phyloP scores from a whole-genome alignment of 106 monocot species.

The Gastrodia elata region DNA sequence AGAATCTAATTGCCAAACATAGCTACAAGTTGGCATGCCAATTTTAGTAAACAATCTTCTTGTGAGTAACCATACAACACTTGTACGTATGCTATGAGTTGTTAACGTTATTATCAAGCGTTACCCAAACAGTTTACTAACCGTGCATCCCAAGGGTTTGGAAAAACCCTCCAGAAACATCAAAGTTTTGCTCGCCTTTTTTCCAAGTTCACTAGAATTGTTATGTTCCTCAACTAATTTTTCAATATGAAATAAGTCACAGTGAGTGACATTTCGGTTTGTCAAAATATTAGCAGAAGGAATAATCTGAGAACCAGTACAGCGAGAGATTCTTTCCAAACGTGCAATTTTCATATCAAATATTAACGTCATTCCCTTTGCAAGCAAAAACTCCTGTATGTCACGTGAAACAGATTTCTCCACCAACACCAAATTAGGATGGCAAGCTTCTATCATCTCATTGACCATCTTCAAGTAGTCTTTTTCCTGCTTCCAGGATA shows the following conservation, averaged over 20 bases:
- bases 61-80: neutral
- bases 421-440: slow-evolving; percentile 91
- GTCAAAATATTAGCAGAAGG: slow-evolving; percentile 34
- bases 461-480: slow-evolving; percentile 47
- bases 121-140: slow-evolving; percentile 21
- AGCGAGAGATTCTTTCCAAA: slow-evolving; percentile 70
- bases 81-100: neutral
- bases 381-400: slow-evolving; percentile 67
- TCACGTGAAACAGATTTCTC: slow-evolving; percentile 92
- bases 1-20: neutral
- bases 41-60: neutral
- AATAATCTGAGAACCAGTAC: slow-evolving; percentile 76
- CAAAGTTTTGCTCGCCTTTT: slow-evolving; percentile 61
- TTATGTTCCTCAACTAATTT: slow-evolving; percentile 78
- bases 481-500: slow-evolving; percentile 39
- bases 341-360: slow-evolving; percentile 87
- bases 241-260: slow-evolving; percentile 80
- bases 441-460: slow-evolving; percentile 61
- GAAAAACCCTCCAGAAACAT: slow-evolving; percentile 93
- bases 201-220: slow-evolving; percentile 40
- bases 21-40: neutral
- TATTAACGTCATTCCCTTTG: slow-evolving; percentile 65
- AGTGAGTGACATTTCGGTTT: slow-evolving; percentile 40
- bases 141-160: slow-evolving; percentile 89
- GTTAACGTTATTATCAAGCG: neutral